phyloP scores from a whole-genome alignment of 1,284 basidiomycete species.

The Moniliophthora roreri region DNA sequence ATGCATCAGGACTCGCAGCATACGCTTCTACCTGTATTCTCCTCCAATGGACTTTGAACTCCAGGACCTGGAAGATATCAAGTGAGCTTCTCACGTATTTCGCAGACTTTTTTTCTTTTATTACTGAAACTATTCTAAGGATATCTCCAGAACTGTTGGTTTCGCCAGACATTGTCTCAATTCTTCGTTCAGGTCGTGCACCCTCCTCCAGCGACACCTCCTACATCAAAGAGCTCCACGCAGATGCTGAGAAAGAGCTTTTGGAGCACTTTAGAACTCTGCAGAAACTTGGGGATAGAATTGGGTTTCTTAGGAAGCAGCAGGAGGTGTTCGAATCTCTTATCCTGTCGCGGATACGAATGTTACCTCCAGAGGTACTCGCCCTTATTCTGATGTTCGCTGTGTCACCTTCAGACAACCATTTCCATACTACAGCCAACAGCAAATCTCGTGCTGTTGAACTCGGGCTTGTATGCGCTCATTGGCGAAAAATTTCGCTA shows the following conservation, averaged over 20 bases:
- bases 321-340: background rate
- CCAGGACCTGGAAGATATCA: too few relatives aligned
- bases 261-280: background rate
- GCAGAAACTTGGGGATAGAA: background rate
- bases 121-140: too few relatives aligned
- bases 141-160: background rate
- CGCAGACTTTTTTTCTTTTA: too few relatives aligned
- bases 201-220: background rate
- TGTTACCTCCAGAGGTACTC: background rate
- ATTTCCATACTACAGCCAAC: background rate
- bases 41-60: too few relatives aligned
- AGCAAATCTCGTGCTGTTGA: background rate
- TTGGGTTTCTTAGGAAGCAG: background rate
- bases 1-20: too few relatives aligned
- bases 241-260: background rate
- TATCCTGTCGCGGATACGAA: background rate
- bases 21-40: too few relatives aligned
- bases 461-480: background rate
- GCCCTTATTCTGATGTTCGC: background rate
- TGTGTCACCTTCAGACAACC: background rate
- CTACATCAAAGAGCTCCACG: background rate
- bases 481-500: background rate
- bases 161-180: background rate
- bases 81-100: too few relatives aligned
- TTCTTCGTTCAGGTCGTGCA: constrained; percentile 1